Conservation (phyloP, 1,284 basidiomycete genomes). For the Trichosporon sp. region DNA sequence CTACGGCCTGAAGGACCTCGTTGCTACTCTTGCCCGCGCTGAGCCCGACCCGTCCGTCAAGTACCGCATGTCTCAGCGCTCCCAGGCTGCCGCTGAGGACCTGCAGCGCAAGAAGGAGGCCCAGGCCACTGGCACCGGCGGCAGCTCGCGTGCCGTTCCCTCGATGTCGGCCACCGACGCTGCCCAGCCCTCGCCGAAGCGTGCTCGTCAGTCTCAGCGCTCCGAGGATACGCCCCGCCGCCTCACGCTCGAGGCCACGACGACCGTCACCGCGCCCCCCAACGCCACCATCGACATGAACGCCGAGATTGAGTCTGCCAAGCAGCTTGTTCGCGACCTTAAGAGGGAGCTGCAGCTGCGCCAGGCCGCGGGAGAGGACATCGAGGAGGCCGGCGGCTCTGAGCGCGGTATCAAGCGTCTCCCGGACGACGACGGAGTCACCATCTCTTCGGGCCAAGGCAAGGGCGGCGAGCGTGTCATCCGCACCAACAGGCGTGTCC, state of each 20-base stretch:
- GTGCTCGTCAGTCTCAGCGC: slow-evolving; percentile 36
- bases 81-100: slow-evolving; percentile 53
- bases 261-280: slow-evolving; percentile 50
- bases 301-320: slow-evolving; percentile 53
- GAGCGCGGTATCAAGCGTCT: slow-evolving; percentile 49
- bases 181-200: slow-evolving; percentile 43
- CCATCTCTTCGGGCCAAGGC: slow-evolving; percentile 39
- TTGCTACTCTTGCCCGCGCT: slow-evolving; percentile 68
- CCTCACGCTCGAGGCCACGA: slow-evolving; percentile 51
- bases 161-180: slow-evolving; percentile 31
- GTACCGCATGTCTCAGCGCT: slow-evolving; percentile 67
- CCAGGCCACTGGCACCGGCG: neutral
- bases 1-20: slow-evolving; percentile 62
- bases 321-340: slow-evolving; percentile 54
- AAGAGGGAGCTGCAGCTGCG: slow-evolving; percentile 48
- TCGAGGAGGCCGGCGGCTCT: slow-evolving; percentile 47
- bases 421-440: slow-evolving; percentile 44
- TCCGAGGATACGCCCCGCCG: slow-evolving; percentile 30
- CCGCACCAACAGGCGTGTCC: slow-evolving; percentile 48
- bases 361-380: slow-evolving; percentile 47
- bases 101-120: slow-evolving; percentile 32
- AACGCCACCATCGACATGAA: slow-evolving; percentile 47
- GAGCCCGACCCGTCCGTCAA: slow-evolving; percentile 72
- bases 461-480: slow-evolving; percentile 43
- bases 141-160: slow-evolving; percentile 26